phyloP scores from a whole-genome alignment of 2,329 filamentous ascomycete species.

The Lachnellula subtilissima region DNA sequence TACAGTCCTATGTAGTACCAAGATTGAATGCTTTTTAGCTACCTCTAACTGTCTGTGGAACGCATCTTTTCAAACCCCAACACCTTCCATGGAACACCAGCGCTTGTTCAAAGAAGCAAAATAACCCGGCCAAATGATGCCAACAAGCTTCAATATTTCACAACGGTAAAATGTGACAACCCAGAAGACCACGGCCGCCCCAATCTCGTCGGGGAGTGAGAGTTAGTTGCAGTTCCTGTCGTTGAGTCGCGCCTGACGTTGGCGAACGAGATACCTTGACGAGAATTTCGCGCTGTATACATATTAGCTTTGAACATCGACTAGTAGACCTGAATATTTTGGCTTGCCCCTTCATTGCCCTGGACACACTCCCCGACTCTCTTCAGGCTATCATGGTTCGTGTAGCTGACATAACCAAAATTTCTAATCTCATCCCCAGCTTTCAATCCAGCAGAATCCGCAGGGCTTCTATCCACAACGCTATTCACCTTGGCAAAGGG shows the following conservation, averaged over 20 bases:
- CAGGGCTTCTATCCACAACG: slow-evolving; percentile 73
- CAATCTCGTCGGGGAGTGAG: slow-evolving; percentile 75
- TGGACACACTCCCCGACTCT: slow-evolving; percentile 88
- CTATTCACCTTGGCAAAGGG: slow-evolving; percentile 89
- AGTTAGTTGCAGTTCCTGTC: slow-evolving; percentile 60
- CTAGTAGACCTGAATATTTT: neutral
- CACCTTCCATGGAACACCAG: slow-evolving; percentile 17
- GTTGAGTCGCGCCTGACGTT: slow-evolving; percentile 13
- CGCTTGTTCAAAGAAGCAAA: slow-evolving; percentile 6
- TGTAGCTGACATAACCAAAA: slow-evolving; percentile 78
- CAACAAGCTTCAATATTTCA: slow-evolving; percentile 37
- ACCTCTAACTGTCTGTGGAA: neutral
- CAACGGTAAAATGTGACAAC: slow-evolving; percentile 82
- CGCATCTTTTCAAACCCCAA: neutral
- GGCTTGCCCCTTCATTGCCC: slow-evolving; percentile 78
- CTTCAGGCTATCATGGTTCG: slow-evolving; percentile 79
- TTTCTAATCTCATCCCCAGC: slow-evolving; percentile 74
- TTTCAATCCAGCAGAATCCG: slow-evolving; percentile 74
- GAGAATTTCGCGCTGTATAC: slow-evolving; percentile 57
- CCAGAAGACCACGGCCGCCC: slow-evolving; percentile 85
- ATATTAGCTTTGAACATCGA: slow-evolving; percentile 11
- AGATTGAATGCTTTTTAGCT: neutral
- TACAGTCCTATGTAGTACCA: neutral
- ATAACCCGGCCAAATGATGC: neutral
- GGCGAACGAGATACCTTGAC: slow-evolving; percentile 57